Conservation (phyloP, 768 basidiomycete species). For the Mycena metata region DNA sequence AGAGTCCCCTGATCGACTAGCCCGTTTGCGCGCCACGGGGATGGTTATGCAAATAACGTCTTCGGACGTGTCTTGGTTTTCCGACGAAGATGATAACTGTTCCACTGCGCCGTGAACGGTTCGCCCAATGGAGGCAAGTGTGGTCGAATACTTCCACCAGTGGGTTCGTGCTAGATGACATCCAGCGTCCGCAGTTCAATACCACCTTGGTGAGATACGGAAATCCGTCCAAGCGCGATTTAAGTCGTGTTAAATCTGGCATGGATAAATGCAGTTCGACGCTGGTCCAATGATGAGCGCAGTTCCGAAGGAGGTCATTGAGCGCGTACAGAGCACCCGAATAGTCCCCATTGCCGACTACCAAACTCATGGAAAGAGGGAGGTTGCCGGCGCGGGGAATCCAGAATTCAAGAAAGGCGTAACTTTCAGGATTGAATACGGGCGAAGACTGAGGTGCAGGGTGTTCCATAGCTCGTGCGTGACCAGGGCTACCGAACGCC, state of each 20-base stretch:
- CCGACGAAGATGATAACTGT: too few species aligned
- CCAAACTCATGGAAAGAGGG: conserved; percentile 18
- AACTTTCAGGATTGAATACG: conserved; percentile 8
- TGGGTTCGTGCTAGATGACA: neutral
- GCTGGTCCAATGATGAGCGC: conserved; percentile 16
- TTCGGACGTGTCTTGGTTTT: conserved; percentile 4
- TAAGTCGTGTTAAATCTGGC: neutral
- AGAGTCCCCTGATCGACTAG: neutral
- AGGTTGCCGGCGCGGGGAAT: conserved; percentile 24
- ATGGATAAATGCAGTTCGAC: conserved; percentile 14
- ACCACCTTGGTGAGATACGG: neutral
- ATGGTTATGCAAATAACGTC: conserved; percentile 20
- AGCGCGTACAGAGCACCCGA: neutral
- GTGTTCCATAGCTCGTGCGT: conserved; percentile 30
- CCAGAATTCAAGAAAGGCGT: conserved; percentile 19
- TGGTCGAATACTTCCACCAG: too few species aligned
- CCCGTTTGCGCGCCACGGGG: conserved; percentile 10
- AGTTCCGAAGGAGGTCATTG: neutral
- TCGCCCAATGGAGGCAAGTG: too few species aligned
- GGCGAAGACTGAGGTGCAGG: conserved; percentile 22
- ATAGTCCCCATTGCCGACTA: neutral
- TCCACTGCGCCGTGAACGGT: too few species aligned
- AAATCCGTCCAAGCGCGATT: neutral
- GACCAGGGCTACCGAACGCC: conserved; percentile 9
- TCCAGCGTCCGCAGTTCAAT: neutral